Evolutionary conservation across 129 eudicot genomes (phyloP).

Genomic region (Lactuca saligna): DNA sequence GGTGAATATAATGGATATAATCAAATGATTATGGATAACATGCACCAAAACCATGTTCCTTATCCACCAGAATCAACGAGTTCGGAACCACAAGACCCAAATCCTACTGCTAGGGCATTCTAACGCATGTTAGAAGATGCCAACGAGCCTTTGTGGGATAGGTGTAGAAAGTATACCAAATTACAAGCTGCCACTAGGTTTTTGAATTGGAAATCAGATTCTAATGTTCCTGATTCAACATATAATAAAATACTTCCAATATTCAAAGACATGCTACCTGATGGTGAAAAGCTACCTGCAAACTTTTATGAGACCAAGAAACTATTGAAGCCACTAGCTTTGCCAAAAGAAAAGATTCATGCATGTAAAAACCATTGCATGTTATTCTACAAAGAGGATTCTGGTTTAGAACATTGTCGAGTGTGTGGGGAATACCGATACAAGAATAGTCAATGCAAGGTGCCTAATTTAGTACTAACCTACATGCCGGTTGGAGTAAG

Average conservation of each 20-base stretch:
- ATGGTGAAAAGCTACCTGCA: background rate
- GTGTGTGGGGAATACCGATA: no score
- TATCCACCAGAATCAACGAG: background rate
- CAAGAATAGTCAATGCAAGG: no score
- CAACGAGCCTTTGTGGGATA: background rate
- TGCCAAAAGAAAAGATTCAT: slow-evolving; percentile 4
- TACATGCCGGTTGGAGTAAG: no score
- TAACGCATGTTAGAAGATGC: background rate
- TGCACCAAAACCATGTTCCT: no score
- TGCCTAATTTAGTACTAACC: no score
- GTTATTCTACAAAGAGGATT: no score
- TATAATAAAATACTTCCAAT: no score
- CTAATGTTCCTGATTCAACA: background rate
- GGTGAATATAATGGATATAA: background rate
- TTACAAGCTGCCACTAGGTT: background rate
- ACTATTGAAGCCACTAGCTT: background rate
- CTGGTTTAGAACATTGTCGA: no score
- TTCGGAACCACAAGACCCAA: slow-evolving; percentile 4
- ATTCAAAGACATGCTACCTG: background rate
- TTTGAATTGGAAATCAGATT: background rate
- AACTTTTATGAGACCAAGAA: slow-evolving; percentile 11
- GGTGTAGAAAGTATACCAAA: background rate
- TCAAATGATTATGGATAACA: no score
- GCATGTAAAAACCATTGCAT: no score
- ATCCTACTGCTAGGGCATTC: background rate